A percentile compares a stretch with the other conserved stretches of the same genome.
Evolutionary conservation across 2,329 filamentous ascomycete species (phyloP).

Genomic region (Incumbomyces lentus): DNA sequence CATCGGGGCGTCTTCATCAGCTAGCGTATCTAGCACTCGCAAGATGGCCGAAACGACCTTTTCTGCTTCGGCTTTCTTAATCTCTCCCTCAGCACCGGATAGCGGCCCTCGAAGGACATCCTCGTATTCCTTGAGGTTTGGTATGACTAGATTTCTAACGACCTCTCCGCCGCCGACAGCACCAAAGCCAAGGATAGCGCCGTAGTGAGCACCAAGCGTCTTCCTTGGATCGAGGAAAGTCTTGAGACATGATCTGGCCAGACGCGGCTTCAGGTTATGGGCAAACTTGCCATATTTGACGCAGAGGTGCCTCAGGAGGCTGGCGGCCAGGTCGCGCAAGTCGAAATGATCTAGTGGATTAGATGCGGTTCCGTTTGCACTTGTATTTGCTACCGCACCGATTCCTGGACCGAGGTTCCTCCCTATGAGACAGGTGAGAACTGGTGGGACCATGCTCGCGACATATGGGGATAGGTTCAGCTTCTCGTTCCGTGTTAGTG

Average conservation of each 20-base stretch:
- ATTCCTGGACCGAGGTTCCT: conserved; percentile 55
- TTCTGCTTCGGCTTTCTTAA: conserved; percentile 48
- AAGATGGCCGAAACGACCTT: conserved; percentile 50
- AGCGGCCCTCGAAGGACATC: conserved; percentile 48
- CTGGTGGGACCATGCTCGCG: conserved; percentile 65
- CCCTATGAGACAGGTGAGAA: conserved; percentile 82
- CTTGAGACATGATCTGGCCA: conserved; percentile 88
- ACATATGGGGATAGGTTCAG: conserved; percentile 66
- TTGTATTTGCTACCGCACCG: conserved; percentile 20
- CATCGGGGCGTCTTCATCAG: conserved; percentile 33
- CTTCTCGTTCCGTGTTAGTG: conserved; percentile 71
- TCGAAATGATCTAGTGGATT: conserved; percentile 55
- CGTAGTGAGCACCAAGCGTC: conserved; percentile 75
- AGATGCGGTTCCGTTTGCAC: conserved; percentile 27
- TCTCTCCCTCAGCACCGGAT: conserved; percentile 39
- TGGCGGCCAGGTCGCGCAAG: conserved; percentile 74
- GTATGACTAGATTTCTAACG: conserved; percentile 53
- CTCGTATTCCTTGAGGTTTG: conserved; percentile 56
- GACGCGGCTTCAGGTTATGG: conserved; percentile 71
- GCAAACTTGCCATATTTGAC: conserved; percentile 73
- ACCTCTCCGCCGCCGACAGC: conserved; percentile 62
- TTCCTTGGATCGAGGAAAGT: conserved; percentile 80
- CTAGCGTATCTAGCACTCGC: conserved; percentile 44
- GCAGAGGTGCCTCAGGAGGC: conserved; percentile 67
- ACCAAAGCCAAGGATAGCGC: conserved; percentile 69